Evolutionary conservation across 2,329 filamentous ascomycete species (phyloP).

Genomic region (Cladophialophora immunda): DNA sequence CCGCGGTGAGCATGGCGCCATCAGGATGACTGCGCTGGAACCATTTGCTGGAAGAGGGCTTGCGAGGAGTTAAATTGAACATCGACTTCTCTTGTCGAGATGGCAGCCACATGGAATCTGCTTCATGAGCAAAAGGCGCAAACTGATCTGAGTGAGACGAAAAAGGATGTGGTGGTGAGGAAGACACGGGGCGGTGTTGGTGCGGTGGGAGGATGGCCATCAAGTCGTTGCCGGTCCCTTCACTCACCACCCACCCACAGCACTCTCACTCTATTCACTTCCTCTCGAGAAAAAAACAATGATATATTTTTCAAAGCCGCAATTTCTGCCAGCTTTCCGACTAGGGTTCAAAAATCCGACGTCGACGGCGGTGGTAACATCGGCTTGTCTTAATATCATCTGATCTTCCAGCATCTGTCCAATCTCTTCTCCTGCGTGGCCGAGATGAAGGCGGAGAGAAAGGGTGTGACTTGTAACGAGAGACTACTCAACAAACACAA

Average conservation of each 20-base stretch:
- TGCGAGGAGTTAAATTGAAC: slow-evolving; percentile 1
- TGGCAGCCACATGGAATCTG: neutral
- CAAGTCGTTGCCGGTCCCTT: neutral
- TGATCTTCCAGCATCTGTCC: neutral
- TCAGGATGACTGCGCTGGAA: neutral
- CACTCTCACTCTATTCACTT: neutral
- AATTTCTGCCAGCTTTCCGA: neutral
- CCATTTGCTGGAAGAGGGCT: neutral
- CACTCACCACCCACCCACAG: neutral
- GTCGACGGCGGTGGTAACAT: neutral
- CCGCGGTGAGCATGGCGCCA: slow-evolving; percentile 11
- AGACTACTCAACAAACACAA: neutral
- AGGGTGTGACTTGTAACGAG: slow-evolving; percentile 1
- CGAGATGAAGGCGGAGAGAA: neutral
- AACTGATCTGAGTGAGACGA: neutral
- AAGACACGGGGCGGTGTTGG: neutral
- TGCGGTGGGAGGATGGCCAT: neutral
- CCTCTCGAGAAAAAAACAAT: neutral
- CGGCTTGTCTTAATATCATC: slow-evolving; percentile 1
- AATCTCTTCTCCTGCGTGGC: neutral
- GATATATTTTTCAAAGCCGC: neutral
- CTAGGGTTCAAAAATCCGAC: neutral
- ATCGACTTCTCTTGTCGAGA: neutral
- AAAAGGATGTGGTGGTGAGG: neutral
- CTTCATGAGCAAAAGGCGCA: neutral